A percentile compares a stretch with the other conserved stretches of the same genome.
Evolutionary conservation across 176 grass and related monocot genomes (phyloP).

Genomic region (Guadua angustifolia): DNA sequence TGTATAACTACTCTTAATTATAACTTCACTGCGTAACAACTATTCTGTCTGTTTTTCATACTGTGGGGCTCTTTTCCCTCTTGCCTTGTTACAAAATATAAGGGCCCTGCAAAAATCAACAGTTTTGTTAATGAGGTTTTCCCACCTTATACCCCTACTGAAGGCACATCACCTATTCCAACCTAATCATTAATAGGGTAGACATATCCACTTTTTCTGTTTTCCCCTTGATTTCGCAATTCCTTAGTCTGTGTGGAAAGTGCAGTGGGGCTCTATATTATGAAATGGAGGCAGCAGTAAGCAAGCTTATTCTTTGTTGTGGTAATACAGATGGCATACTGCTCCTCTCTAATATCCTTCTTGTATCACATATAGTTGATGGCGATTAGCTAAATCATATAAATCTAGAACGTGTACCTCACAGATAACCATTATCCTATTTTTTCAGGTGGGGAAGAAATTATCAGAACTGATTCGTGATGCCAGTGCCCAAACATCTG

Average conservation of each 20-base stretch:
- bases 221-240: neutral
- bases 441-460: slow-evolving; percentile 94
- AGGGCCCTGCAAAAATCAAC: slow-evolving; percentile 2
- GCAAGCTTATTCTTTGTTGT: neutral
- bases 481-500: slow-evolving; percentile 73
- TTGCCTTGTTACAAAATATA: slow-evolving; percentile 14
- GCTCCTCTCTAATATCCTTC: slow-evolving; percentile 14
- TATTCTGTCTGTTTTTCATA: neutral
- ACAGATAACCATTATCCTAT: slow-evolving; percentile 15
- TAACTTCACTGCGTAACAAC: neutral
- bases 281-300: neutral
- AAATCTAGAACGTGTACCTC: neutral
- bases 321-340: slow-evolving; percentile 1
- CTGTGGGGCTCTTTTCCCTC: neutral
- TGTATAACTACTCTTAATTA: slow-evolving; percentile 20
- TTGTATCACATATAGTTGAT: slow-evolving; percentile 9
- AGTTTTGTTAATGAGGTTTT: slow-evolving; percentile 18
- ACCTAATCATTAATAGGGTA: neutral
- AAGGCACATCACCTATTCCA: neutral
- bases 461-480: slow-evolving; percentile 96
- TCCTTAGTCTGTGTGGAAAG: slow-evolving; percentile 16
- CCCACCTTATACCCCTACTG: neutral
- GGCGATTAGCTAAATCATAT: slow-evolving; percentile 7
- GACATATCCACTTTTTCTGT: neutral
- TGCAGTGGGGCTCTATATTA: neutral